These are phyloP conservation scores for Chytriomyces sp. DNA, from an alignment of 192 early-diverging fungal genomes.

Conservation along the genomic window DNA sequence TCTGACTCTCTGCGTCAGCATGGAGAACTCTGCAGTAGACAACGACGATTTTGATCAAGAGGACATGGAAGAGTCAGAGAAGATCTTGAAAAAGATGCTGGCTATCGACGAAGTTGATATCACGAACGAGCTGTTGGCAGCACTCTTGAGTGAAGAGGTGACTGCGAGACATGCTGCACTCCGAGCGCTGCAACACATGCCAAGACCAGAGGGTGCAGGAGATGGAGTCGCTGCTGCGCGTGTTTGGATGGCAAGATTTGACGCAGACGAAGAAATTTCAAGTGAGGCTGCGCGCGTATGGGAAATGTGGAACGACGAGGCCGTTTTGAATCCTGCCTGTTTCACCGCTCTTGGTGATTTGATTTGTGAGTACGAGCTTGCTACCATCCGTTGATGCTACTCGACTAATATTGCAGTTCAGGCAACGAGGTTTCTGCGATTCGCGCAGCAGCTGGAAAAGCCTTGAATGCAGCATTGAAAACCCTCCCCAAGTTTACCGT, in stretches of 20 bases:
- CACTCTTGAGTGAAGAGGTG: conserved; percentile 65
- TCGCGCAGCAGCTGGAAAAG: conserved; percentile 60
- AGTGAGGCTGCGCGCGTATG: conserved; percentile 65
- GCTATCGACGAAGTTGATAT: conserved; percentile 45
- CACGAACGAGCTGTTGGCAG: conserved; percentile 60
- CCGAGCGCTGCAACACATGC: conserved; percentile 60
- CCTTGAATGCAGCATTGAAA: conserved; percentile 66
- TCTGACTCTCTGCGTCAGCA: conserved; percentile 38
- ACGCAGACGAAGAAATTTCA: conserved; percentile 57
- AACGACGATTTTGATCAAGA: conserved; percentile 40
- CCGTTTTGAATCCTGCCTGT: background rate
- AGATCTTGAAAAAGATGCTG: conserved; percentile 5
- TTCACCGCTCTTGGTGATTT: conserved; percentile 32
- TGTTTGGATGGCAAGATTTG: conserved; percentile 72
- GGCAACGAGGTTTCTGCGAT: conserved; percentile 61
- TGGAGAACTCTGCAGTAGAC: conserved; percentile 36
- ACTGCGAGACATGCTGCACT: conserved; percentile 70
- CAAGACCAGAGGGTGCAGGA: conserved; percentile 33
- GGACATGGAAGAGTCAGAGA: conserved; percentile 36
- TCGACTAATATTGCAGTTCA: no score
- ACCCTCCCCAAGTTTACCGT: conserved; percentile 52
- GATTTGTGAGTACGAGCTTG: conserved; percentile 30
- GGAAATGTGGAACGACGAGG: conserved; percentile 50
- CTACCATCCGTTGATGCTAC: no score
- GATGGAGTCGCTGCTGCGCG: conserved; percentile 63